Conservation (phyloP, 305 asterid genomes). For the Euphrasia arctica region DNA sequence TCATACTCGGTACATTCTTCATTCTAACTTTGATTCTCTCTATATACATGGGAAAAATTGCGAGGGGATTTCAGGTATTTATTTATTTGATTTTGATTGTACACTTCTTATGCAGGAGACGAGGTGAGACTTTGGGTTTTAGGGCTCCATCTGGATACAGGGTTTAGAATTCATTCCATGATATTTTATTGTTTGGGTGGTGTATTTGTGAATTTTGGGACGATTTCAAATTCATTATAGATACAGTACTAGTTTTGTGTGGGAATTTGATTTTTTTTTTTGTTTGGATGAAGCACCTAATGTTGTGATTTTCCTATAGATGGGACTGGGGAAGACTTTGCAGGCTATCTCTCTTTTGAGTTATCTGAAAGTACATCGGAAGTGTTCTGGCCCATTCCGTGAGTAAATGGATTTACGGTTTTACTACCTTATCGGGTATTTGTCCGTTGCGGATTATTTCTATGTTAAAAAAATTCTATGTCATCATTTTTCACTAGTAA, state of each 20-base stretch:
- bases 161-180: not conserved
- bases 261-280: not conserved
- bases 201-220: not conserved
- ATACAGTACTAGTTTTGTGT: not conserved
- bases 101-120: conserved; percentile 63
- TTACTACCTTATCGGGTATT: conserved; percentile 4
- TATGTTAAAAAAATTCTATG: conserved; percentile 3
- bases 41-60: too few relatives aligned
- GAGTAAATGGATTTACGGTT: conserved; percentile 37
- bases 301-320: conserved; percentile 41
- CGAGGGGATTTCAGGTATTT: too few relatives aligned
- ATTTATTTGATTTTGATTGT: conserved; percentile 1
- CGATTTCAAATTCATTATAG: not conserved
- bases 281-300: conserved; percentile 14
- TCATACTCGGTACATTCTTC: conserved; percentile 62
- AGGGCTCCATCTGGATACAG: not conserved
- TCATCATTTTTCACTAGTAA: conserved; percentile 19
- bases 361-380: conserved; percentile 65
- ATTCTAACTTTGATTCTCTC: not conserved
- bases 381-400: conserved; percentile 79
- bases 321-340: conserved; percentile 96
- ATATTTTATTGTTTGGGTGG: too few relatives aligned
- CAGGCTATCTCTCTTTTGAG: conserved; percentile 85
- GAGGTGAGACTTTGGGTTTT: conserved; percentile 55
- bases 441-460: conserved; percentile 16